Conservation (phyloP, 78 protist species). For the Protostelium mycophagum region DNA sequence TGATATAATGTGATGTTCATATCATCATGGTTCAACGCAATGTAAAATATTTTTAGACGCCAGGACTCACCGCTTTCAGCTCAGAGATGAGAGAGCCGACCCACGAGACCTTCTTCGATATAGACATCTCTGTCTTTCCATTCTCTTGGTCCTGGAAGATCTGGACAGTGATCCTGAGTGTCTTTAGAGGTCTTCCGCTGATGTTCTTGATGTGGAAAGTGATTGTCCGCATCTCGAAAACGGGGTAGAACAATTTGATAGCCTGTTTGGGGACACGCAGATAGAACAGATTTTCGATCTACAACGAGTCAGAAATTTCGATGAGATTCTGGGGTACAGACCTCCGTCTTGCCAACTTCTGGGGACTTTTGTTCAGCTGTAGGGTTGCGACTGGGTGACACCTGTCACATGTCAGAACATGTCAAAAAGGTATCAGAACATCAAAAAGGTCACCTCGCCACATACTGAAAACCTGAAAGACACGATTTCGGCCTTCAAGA, state of each 20-base stretch:
- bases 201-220: neutral
- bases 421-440: neutral
- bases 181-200: neutral
- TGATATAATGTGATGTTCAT: neutral
- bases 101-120: neutral
- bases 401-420: neutral
- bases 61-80: neutral
- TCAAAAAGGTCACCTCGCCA: neutral
- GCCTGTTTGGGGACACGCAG: neutral
- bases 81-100: neutral
- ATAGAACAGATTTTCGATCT: neutral
- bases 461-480: neutral
- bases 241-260: neutral
- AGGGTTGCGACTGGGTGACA: neutral
- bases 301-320: neutral
- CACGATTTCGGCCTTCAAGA: neutral
- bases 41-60: too few relatives aligned
- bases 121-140: conserved; percentile 1
- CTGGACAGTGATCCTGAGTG: neutral
- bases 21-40: neutral
- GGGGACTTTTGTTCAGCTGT: too few relatives aligned
- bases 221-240: neutral
- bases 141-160: neutral
- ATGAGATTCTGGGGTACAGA: neutral
- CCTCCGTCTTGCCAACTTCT: too few relatives aligned